phyloP scores from a whole-genome alignment of 148 eudicot genomes.

The Vaccinium myrtillus region DNA sequence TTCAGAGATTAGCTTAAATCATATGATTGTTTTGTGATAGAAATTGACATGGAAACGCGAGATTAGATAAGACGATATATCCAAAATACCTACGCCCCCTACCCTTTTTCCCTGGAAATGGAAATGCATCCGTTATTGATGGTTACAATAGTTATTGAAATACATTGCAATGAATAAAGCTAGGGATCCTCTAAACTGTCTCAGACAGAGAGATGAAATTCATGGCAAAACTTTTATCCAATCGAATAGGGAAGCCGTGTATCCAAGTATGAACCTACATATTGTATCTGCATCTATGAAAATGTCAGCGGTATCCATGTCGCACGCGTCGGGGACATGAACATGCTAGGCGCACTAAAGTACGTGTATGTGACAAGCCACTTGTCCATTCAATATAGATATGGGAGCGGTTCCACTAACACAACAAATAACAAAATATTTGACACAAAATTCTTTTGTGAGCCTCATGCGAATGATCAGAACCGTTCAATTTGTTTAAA shows the following conservation, averaged over 20 bases:
- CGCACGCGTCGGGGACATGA: no score
- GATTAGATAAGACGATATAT: not conserved
- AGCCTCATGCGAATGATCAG: no score
- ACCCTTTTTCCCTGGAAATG: no score
- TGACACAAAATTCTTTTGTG: no score
- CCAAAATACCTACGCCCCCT: not conserved
- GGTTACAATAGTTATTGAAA: not conserved
- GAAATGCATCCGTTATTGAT: not conserved
- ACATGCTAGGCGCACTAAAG: no score
- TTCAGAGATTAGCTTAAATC: not conserved
- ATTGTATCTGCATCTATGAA: not conserved
- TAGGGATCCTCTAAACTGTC: not conserved
- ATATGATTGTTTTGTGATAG: not conserved
- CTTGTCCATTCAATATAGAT: no score
- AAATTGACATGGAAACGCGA: not conserved
- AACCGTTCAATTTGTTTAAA: no score
- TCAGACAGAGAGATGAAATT: not conserved
- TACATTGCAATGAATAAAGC: not conserved
- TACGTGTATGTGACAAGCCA: no score
- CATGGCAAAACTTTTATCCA: not conserved
- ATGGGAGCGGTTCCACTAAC: no score
- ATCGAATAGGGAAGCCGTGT: not conserved
- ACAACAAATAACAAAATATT: no score
- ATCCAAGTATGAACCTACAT: no score
- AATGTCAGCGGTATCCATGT: no score